Evolutionary conservation across 192 early-diverging fungal species (phyloP).

Genomic region (Polychytrium aggregatum): DNA sequence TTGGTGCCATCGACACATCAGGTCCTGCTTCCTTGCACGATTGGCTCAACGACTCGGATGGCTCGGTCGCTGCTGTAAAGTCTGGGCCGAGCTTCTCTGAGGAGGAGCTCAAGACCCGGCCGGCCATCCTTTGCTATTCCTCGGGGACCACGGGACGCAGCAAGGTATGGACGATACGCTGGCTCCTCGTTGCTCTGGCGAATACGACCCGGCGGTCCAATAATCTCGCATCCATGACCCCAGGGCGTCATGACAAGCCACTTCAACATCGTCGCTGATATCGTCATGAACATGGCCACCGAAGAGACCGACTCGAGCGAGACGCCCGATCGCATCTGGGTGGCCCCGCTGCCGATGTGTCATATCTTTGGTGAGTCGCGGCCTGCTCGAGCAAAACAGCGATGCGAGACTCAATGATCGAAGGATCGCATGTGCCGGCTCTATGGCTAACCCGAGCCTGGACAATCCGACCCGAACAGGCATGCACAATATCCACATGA

Average conservation of each 20-base stretch:
- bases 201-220: background rate
- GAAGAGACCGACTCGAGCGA: no score
- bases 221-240: no score
- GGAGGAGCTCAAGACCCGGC: slow-evolving; percentile 20
- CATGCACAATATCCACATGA: no score
- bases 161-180: slow-evolving; percentile 17
- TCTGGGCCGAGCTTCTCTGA: slow-evolving; percentile 19
- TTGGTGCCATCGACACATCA: slow-evolving; percentile 22
- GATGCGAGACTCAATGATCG: no score
- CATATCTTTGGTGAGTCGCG: no score
- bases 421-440: no score
- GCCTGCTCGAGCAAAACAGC: no score
- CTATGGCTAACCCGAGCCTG: no score
- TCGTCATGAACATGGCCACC: slow-evolving; percentile 38
- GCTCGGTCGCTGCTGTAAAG: slow-evolving; percentile 15
- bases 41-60: slow-evolving; percentile 13
- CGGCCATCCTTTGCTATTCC: slow-evolving; percentile 62
- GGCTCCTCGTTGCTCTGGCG: background rate
- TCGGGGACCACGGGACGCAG: slow-evolving; percentile 58
- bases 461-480: no score
- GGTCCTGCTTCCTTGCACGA: background rate
- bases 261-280: slow-evolving; percentile 69
- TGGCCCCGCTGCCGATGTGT: no score
- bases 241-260: slow-evolving; percentile 60
- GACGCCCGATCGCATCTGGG: no score